Evolutionary conservation across 176 grass and related monocot genomes (phyloP), one percentile per base, ranked within the genome.

Genomic region (Luzula sylvatica): DNA sequence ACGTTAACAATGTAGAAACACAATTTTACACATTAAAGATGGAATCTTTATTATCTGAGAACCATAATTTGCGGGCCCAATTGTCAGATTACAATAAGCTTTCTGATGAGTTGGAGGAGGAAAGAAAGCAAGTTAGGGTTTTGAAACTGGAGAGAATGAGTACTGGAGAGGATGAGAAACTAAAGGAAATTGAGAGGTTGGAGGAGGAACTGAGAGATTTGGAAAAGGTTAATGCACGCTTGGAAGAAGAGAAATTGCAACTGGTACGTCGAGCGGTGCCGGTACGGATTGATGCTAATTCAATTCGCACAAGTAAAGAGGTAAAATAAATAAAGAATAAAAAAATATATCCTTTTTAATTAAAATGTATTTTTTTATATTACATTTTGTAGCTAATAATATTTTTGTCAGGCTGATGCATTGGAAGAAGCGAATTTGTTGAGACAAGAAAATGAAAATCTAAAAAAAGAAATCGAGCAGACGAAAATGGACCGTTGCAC

Each of bases 21-120:
- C 79, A 98, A 72, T 47, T 90, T n/a, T 83, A 90, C 61, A 48
- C 28, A 15, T 20, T 98, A 59, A 90, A 80, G 68, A 77, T 98
- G 2, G 75, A 76, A 35, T 80, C 92, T 30, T 77, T 98, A 66
- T 62, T 82, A 51, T 58, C 86, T 48, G 86, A 98, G 57, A 98
- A 98, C 55, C 59, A 66, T 66, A 87, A 35, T 29, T 67, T 98
- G 43, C 58, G 65, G 44, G 49, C 59, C 28, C 75, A 80, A 52
- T n/a, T 90, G 30, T 56, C 69, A 1, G 81, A 87, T 27, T 70
- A 46, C 50, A 71, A 74, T 15, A 77, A 74, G 47, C 26, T 67
- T 23, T 5, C 71, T n/a, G 57, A 63, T 17, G 68, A 87, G 72
- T 75, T 87, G 50, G 78, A 90, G 65, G 66, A 15, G 3, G 71